Evolutionary conservation across 768 basidiomycete species (phyloP), one percentile per base, ranked within the genome.

Genomic region (Myochromella boudieri): DNA sequence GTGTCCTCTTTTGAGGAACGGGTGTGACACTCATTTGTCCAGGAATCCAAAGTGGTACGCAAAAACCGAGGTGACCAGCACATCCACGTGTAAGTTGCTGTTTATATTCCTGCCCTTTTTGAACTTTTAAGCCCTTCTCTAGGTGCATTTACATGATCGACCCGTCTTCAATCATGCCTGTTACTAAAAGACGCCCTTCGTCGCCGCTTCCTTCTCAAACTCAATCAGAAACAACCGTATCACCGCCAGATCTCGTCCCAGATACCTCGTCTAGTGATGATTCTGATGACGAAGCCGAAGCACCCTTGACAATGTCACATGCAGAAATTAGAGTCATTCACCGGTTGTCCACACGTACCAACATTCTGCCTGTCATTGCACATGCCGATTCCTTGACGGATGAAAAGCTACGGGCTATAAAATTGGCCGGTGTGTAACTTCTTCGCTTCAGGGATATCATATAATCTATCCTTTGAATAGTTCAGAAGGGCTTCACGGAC

Each of bases 11-110:
- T 49, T 31, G 27, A 26, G 10, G 32, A 11, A 28, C 38, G 11
- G 37, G 42, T 28, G 41, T 37, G 33, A 45, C 31, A 6, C 18
- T 53, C 18, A 42, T 6, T 42, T 40, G 38, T 39, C 37, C 44
- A 91, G 90, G 90, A 93, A 73, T 87, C 87, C 45, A 94, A 93
- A 74, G 90, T 94, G 32, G 71, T 92, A 42, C 81, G 91, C 54
- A 81, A 90, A 63, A 89, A 80, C 68, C 91, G 86, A 69, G 90
- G 88, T 39, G 91, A 94, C 67, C 87, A 90, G 56, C 91, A 93
- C 56, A 84, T 94, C 56, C 91, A 94, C 68, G 68, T 92, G 89
- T 91, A 63, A 66, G 88, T 29, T 22, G 22, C 66, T 18, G 6
- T 52, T 46, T 18, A 40, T 49, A 36, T 39, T 22, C 38, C 14